A percentile compares a stretch with the other conserved stretches of the same genome.
phyloP scores from a whole-genome alignment of 2,329 filamentous ascomycete species.

The Orbilia javanica region DNA sequence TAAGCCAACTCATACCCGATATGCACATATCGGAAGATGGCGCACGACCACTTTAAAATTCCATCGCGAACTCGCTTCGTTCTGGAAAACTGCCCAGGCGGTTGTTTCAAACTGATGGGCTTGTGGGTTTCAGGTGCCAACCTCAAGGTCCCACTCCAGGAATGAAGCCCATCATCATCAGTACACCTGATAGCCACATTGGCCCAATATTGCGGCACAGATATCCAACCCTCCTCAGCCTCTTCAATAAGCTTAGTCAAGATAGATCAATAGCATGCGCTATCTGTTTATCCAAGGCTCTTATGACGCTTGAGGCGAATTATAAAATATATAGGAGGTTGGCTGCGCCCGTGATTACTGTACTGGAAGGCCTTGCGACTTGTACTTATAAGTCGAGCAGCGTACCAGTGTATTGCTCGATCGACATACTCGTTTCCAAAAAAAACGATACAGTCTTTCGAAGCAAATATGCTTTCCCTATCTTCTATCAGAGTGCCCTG shows the following conservation, averaged over 20 bases:
- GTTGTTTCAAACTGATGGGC: conserved; percentile 12
- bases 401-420: not conserved
- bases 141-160: conserved; percentile 7
- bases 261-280: conserved; percentile 14
- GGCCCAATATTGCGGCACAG: not conserved
- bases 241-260: conserved; percentile 10
- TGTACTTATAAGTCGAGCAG: conserved; percentile 14
- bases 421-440: conserved; percentile 8
- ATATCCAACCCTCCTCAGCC: conserved; percentile 17
- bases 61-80: conserved; percentile 24
- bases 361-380: not conserved
- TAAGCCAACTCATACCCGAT: conserved; percentile 11
- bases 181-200: not conserved
- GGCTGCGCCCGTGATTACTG: not conserved
- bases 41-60: conserved; percentile 16
- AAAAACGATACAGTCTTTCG: not conserved
- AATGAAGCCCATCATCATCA: conserved; percentile 24
- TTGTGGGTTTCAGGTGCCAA: not conserved
- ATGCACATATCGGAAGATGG: conserved; percentile 16
- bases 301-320: conserved; percentile 4
- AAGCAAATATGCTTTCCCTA: not conserved
- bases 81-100: conserved; percentile 19
- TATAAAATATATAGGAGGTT: conserved; percentile 13
- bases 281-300: conserved; percentile 21
- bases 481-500: not conserved